Evolutionary conservation across 2,329 filamentous ascomycete genomes (phyloP), one percentile per base, ranked within the genome.

Genomic region (Lanzia echinophila): DNA sequence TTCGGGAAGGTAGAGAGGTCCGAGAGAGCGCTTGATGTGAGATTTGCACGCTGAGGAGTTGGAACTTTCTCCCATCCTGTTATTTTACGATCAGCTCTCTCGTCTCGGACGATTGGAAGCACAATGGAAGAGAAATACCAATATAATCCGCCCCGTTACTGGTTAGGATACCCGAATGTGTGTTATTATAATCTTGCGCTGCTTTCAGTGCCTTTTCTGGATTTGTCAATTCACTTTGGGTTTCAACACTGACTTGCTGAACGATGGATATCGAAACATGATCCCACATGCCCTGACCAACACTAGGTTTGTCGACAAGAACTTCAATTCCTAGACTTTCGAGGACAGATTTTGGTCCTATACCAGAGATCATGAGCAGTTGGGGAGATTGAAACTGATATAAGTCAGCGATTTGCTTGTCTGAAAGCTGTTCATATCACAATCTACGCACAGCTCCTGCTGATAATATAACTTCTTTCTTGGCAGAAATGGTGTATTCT

Each of bases 21-120:
- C 6, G 45, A 28, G 6, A 72, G 72, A 50, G 72, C 71, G 43
- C 62, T 47, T 47, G 70, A 66, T 10, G 72, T 64, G 46, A 67
- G 63, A 34, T 68, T 69, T 3, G 39, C 24, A 11, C 46, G 50
- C 8, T 32, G 31, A 4, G 41, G 34, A 22, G 7, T 1, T 3
- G 54, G 41, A 32, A 56, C 32, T 72, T 44, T 52, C 22, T 41
- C 50, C 41, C 42, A 45, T 50, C 39, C 39, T 48, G 3, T 8
- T 8, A 6, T 7, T n/a, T 17, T 13, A 31, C 13, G 1, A 7
- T 48, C 15, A 48, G 46, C 20, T 22, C 17, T 20, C 15, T 39
- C 3, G 38, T 2, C 11, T 24, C 13, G 6, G 6, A 28, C 12
- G 12, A 17, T 31, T 39, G 12, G 12, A 19, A 19, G n/a, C 12